These are phyloP conservation scores for Rhizoclosmatium globosum DNA, from an alignment of 192 early-diverging fungal species.

Conservation along the genomic window DNA sequence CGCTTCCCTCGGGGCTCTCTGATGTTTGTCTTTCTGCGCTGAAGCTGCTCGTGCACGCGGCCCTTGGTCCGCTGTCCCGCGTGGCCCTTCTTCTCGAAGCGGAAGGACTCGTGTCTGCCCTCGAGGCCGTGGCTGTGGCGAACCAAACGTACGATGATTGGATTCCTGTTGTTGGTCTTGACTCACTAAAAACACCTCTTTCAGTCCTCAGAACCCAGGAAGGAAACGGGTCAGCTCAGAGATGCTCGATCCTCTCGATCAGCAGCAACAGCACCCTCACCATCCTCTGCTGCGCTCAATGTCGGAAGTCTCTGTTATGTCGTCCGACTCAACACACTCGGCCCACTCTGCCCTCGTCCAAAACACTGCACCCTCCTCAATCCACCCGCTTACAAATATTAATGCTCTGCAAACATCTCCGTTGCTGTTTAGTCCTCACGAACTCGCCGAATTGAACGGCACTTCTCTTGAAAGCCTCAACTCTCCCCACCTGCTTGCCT, in stretches of 20 bases:
- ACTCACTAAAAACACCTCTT: neutral
- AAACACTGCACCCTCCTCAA: neutral
- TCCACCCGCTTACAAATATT: neutral
- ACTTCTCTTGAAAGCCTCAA: constrained; percentile 14
- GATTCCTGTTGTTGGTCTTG: neutral
- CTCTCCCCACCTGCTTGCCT: neutral
- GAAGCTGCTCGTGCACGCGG: constrained; percentile 2
- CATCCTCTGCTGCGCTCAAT: constrained; percentile 1
- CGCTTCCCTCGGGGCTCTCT: neutral
- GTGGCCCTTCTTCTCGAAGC: neutral
- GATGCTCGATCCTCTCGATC: too few species aligned
- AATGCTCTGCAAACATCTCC: neutral
- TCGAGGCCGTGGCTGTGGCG: neutral
- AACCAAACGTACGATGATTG: neutral
- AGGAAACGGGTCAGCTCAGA: neutral
- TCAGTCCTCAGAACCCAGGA: neutral
- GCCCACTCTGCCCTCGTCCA: neutral
- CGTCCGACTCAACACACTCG: neutral
- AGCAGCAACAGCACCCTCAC: neutral
- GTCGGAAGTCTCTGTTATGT: constrained; percentile 20
- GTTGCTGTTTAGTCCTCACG: neutral
- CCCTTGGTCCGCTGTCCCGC: neutral
- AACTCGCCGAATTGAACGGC: constrained; percentile 17
- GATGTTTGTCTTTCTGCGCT: neutral
- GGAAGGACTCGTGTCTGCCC: neutral